Evolutionary conservation across 164 flowering plant species (phyloP).

Genomic region (Paratinospora sagittata): DNA sequence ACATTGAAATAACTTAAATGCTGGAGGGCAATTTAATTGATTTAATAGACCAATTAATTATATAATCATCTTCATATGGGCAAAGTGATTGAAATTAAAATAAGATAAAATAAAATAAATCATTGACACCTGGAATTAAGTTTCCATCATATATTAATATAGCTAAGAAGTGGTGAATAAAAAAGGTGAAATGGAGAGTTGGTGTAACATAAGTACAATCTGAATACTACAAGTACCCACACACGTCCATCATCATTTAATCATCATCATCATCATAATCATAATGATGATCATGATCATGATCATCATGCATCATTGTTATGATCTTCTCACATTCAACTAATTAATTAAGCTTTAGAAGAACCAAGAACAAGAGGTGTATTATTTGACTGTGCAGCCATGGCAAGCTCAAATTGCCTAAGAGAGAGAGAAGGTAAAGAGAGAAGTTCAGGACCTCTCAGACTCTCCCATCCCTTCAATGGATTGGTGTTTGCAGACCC

Average conservation of each 20-base stretch:
- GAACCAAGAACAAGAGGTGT: slow-evolving; percentile 21
- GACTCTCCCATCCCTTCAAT: slow-evolving; percentile 42
- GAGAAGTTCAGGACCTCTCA: slow-evolving; percentile 31
- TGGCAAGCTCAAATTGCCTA: slow-evolving; percentile 48
- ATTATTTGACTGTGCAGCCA: slow-evolving; percentile 34
- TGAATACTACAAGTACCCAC: slow-evolving; percentile 2
- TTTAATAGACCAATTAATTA: neutral
- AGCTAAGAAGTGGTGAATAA: neutral
- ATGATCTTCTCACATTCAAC: no score
- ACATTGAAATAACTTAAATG: neutral
- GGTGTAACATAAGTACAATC: slow-evolving; percentile 6
- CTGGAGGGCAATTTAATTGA: neutral
- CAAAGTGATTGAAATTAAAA: neutral
- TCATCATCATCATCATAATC: slow-evolving; percentile 1
- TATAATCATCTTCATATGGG: neutral
- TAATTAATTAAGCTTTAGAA: no score
- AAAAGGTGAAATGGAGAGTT: neutral
- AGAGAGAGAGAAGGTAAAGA: slow-evolving; percentile 35
- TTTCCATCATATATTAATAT: no score
- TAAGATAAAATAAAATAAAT: neutral
- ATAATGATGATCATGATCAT: no score
- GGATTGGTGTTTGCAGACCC: slow-evolving; percentile 37
- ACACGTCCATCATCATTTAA: slow-evolving; percentile 5
- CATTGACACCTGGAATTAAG: neutral
- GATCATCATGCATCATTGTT: no score